A percentile compares a stretch with the other conserved stretches of the same genome.
These are phyloP conservation scores for Ophiostoma piceae DNA, from an alignment of 2,329 filamentous ascomycete genomes.

Conservation along the genomic window DNA sequence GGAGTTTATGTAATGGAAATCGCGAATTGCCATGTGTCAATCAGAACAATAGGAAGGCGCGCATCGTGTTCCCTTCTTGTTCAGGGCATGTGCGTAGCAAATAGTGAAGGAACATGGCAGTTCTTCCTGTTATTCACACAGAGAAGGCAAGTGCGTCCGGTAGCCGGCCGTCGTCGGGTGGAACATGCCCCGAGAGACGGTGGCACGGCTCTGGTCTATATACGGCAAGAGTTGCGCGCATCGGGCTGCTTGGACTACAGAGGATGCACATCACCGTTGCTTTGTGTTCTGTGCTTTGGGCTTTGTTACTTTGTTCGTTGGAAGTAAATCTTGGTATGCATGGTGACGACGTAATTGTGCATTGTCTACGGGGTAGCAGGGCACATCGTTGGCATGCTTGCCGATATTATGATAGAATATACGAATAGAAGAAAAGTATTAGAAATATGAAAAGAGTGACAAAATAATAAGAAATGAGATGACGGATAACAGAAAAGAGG, in stretches of 20 bases:
- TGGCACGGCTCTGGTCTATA: background rate
- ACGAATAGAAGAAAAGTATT: background rate
- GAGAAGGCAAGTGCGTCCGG: background rate
- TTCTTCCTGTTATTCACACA: too few relatives aligned
- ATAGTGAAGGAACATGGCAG: too few relatives aligned
- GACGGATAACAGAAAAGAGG: background rate
- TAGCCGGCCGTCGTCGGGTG: constrained; percentile 1
- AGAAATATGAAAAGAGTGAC: background rate
- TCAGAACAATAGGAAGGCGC: background rate
- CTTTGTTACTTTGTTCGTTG: background rate
- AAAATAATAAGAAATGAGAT: background rate
- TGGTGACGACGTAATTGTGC: background rate
- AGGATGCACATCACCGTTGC: background rate
- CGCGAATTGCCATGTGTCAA: background rate
- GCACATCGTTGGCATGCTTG: background rate
- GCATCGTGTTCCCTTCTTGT: background rate
- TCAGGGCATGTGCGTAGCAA: too few relatives aligned
- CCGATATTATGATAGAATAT: background rate
- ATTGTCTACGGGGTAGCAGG: background rate
- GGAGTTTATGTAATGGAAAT: background rate
- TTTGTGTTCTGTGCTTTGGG: background rate
- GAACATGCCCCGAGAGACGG: background rate
- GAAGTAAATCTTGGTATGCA: background rate
- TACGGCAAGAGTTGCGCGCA: background rate
- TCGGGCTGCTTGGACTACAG: background rate